These are phyloP conservation scores for Neofusicoccum sp. DNA, from an alignment of 2,329 filamentous ascomycete species.

Conservation along the genomic window DNA sequence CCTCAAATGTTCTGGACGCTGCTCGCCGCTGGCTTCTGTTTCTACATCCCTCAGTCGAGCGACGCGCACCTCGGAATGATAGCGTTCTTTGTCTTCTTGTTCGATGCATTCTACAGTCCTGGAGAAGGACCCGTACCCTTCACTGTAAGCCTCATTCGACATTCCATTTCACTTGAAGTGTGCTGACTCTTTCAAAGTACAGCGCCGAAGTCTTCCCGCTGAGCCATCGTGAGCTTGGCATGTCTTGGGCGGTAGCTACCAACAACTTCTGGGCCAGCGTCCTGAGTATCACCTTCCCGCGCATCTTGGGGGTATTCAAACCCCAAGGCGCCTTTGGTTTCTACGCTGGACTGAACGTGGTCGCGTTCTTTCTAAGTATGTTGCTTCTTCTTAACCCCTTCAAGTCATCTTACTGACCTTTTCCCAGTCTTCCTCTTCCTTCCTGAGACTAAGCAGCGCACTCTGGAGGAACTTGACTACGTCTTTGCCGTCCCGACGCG, in stretches of 20 bases:
- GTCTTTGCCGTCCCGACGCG: constrained; percentile 49
- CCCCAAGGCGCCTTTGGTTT: constrained; percentile 59
- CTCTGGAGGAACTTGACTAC: constrained; percentile 51
- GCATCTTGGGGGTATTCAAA: constrained; percentile 53
- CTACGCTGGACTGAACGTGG: constrained; percentile 59
- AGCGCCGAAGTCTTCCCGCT: constrained; percentile 68
- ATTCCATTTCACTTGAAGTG: too few relatives aligned
- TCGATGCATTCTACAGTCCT: constrained; percentile 44
- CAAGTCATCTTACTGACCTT: not conserved
- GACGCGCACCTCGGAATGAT: constrained; percentile 48
- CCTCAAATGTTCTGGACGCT: constrained; percentile 51
- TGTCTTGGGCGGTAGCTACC: constrained; percentile 67
- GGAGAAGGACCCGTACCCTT: constrained; percentile 60
- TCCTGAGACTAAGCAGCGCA: constrained; percentile 48
- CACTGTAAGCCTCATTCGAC: constrained; percentile 54
- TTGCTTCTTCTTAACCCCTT: not conserved
- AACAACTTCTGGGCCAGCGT: constrained; percentile 61
- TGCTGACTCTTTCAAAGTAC: constrained; percentile 41
- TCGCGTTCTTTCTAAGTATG: constrained; percentile 46
- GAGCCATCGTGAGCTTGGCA: constrained; percentile 68
- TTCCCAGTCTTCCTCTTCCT: constrained; percentile 34
- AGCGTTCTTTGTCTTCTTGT: constrained; percentile 58
- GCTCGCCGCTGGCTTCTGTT: constrained; percentile 51
- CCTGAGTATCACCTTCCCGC: constrained; percentile 61
- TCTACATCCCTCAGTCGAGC: constrained; percentile 44